Evolutionary conservation across 2,329 filamentous ascomycete genomes (phyloP).

Genomic region (Venturiaceae sp.): DNA sequence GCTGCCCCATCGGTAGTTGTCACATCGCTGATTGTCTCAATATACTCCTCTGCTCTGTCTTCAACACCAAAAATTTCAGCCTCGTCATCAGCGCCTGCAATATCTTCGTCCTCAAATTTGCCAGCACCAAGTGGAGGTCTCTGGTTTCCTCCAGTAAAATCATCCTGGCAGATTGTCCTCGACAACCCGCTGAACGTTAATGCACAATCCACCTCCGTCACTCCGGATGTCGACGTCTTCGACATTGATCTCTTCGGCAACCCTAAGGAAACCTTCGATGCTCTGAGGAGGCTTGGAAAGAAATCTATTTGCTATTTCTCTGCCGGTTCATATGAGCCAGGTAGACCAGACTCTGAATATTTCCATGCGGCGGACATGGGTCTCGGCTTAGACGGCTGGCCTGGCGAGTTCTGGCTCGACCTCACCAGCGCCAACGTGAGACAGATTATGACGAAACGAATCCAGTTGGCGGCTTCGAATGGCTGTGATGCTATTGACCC

Average conservation of each 20-base stretch:
- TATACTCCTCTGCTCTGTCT: no score
- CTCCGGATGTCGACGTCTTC: conserved; percentile 4
- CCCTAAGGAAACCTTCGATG: background rate
- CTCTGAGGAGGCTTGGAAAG: background rate
- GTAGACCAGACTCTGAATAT: conserved; percentile 45
- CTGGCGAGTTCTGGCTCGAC: conserved; percentile 57
- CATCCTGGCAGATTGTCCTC: conserved; percentile 55
- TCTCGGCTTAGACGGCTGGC: conserved; percentile 51
- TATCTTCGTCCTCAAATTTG: background rate
- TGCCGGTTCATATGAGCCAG: conserved; percentile 58
- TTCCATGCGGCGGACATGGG: conserved; percentile 50
- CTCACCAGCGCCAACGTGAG: conserved; percentile 48
- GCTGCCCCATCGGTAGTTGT: no score
- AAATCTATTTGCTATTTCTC: conserved; percentile 55
- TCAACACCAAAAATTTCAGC: background rate
- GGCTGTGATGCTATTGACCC: conserved; percentile 54
- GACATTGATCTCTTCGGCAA: conserved; percentile 6
- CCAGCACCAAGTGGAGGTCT: conserved; percentile 8
- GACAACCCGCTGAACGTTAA: conserved; percentile 26
- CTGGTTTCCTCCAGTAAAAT: conserved; percentile 45
- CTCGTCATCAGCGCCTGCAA: background rate
- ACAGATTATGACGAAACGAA: conserved; percentile 51
- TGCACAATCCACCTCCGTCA: conserved; percentile 8
- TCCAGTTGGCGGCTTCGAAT: conserved; percentile 49
- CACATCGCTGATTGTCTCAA: no score